Evolutionary conservation across 1,139 yeast genomes (phyloP).

Genomic region (Spathaspora sp.): DNA sequence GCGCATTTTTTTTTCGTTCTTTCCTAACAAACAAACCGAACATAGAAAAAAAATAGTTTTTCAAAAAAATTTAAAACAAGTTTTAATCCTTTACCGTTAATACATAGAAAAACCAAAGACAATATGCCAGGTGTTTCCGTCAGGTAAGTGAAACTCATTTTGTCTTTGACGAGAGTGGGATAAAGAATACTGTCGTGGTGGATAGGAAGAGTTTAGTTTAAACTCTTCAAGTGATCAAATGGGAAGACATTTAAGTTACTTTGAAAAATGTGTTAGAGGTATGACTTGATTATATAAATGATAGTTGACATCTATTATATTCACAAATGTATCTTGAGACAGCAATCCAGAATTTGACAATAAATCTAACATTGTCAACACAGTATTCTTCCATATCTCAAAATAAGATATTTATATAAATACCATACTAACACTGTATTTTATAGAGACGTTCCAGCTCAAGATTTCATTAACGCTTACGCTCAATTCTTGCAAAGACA

Average conservation of each 20-base stretch:
- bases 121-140: conserved; percentile 98
- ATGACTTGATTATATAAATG: conserved; percentile 1
- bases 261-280: conserved; percentile 3
- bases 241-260: conserved; percentile 1
- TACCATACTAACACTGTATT: conserved; percentile 33
- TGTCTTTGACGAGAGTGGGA: conserved; percentile 3
- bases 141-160: conserved; percentile 63
- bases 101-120: conserved; percentile 14
- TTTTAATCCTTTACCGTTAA: conserved; percentile 13
- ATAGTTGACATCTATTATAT: conserved; percentile 3
- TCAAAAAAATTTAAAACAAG: conserved; percentile 9
- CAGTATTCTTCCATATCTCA: conserved; percentile 3
- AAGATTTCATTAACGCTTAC: conserved; percentile 98
- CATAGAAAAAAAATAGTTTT: conserved; percentile 3
- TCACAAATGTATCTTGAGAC: conserved; percentile 1
- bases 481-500: conserved; percentile 99
- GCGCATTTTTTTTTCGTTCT: background rate
- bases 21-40: background rate
- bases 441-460: conserved; percentile 99
- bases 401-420: background rate
- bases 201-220: conserved; percentile 21
- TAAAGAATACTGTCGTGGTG: conserved; percentile 28
- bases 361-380: conserved; percentile 1
- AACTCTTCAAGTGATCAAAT: background rate
- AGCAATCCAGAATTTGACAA: background rate